Percentiles rank a stretch among this genome's conserved stretches.
Evolutionary conservation across 2,329 filamentous ascomycete genomes (phyloP).

Genomic region (Camillea tinctor): DNA sequence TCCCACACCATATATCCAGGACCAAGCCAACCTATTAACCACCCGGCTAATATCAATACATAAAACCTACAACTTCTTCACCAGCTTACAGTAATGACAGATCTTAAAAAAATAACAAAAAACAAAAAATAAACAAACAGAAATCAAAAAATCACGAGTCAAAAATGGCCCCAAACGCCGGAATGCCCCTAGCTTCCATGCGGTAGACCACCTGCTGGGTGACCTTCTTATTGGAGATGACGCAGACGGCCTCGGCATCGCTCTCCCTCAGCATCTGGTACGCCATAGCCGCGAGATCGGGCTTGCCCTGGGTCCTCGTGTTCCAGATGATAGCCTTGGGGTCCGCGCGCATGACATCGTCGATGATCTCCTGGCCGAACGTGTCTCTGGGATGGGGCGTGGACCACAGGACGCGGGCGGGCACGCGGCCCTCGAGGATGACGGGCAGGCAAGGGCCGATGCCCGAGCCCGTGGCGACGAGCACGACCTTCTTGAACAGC

Average conservation of each 20-base stretch:
- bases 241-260: slow-evolving; percentile 66
- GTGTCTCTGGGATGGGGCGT: slow-evolving; percentile 60
- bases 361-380: slow-evolving; percentile 58
- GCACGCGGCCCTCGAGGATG: slow-evolving; percentile 35
- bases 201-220: slow-evolving; percentile 68
- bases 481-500: slow-evolving; percentile 62
- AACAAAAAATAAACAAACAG: too few species aligned
- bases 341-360: slow-evolving; percentile 56
- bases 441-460: slow-evolving; percentile 55
- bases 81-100: too few species aligned
- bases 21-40: too few species aligned
- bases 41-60: too few species aligned
- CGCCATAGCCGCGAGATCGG: slow-evolving; percentile 51
- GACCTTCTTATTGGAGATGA: slow-evolving; percentile 68
- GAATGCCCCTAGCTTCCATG: slow-evolving; percentile 63
- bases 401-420: slow-evolving; percentile 69
- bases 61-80: too few species aligned
- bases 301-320: slow-evolving; percentile 57
- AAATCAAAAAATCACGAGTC: slow-evolving; percentile 35
- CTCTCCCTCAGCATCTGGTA: slow-evolving; percentile 56
- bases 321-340: slow-evolving; percentile 66
- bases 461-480: slow-evolving; percentile 71
- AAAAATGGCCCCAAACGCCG: slow-evolving; percentile 70
- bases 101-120: too few species aligned
- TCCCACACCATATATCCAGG: too few species aligned